phyloP scores from a whole-genome alignment of 768 basidiomycete genomes.

The Hirschioporus abietinus region DNA sequence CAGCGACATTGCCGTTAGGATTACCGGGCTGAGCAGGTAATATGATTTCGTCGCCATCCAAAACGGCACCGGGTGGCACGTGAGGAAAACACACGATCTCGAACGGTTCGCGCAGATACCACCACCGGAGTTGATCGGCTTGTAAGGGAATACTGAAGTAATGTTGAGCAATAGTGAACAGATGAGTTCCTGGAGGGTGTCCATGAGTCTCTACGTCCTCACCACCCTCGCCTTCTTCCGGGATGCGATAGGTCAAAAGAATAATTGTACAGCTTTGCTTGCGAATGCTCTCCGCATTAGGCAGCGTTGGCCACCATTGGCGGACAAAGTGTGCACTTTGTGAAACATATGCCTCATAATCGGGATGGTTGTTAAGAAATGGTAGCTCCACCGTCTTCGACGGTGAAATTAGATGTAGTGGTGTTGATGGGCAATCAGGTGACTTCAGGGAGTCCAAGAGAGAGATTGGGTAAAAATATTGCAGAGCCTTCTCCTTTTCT shows the following conservation, averaged over 20 bases:
- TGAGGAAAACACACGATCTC: constrained; percentile 56
- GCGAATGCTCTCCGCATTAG: constrained; percentile 39
- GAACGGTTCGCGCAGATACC: constrained; percentile 68
- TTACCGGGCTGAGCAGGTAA: neutral
- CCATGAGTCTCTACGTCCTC: neutral
- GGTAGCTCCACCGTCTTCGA: constrained; percentile 15
- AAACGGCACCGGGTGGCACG: constrained; percentile 31
- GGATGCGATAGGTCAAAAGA: constrained; percentile 58
- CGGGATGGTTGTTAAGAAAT: constrained; percentile 14
- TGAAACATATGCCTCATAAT: neutral
- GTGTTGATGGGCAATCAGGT: constrained; percentile 14
- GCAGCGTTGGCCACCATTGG: constrained; percentile 74
- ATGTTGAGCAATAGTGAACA: constrained; percentile 49
- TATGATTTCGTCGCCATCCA: constrained; percentile 31
- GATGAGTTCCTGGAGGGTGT: neutral
- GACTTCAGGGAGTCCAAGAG: constrained; percentile 25
- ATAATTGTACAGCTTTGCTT: constrained; percentile 69
- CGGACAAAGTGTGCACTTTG: constrained; percentile 71
- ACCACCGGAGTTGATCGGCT: constrained; percentile 44
- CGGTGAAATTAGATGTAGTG: constrained; percentile 14
- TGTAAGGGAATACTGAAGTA: constrained; percentile 66
- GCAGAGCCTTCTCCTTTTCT: constrained; percentile 57
- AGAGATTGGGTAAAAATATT: constrained; percentile 60
- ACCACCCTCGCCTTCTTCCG: constrained; percentile 17
- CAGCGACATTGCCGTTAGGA: neutral